Evolutionary conservation across 305 asterid genomes (phyloP).

Genomic region (Fraxinus velutina): DNA sequence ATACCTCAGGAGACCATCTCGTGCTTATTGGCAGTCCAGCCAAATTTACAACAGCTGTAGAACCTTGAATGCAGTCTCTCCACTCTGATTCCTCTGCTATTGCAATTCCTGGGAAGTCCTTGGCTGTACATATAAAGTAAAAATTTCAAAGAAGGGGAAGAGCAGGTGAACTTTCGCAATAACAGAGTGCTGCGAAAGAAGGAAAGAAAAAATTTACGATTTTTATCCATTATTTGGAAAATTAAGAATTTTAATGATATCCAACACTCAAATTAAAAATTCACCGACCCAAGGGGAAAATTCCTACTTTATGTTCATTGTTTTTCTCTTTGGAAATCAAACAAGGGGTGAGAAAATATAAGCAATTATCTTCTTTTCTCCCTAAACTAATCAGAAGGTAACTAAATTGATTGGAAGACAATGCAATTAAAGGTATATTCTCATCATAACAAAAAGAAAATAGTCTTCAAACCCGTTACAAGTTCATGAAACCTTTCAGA

Average conservation of each 20-base stretch:
- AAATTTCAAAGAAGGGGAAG: conserved; percentile 9
- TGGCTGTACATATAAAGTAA: conserved; percentile 39
- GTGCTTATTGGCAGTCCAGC: conserved; percentile 89
- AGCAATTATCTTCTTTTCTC: neutral
- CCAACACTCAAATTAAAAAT: neutral
- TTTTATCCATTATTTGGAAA: neutral
- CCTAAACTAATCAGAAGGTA: neutral
- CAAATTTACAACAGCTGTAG: conserved; percentile 87
- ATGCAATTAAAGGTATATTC: neutral
- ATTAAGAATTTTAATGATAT: neutral
- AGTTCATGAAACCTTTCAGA: conserved; percentile 8
- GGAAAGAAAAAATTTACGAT: neutral
- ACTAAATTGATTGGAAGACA: neutral
- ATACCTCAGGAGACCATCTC: conserved; percentile 91
- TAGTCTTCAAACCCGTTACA: neutral
- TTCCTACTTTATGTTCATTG: neutral
- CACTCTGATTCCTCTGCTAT: conserved; percentile 84
- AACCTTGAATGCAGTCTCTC: conserved; percentile 71
- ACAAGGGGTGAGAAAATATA: neutral
- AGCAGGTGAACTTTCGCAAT: conserved; percentile 14
- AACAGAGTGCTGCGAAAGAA: neutral
- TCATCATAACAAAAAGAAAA: neutral
- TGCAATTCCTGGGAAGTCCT: conserved; percentile 65
- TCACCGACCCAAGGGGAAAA: neutral
- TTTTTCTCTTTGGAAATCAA: neutral